phyloP scores from a whole-genome alignment of 2,329 filamentous ascomycete genomes.

The Colletotrichum plurivorum region DNA sequence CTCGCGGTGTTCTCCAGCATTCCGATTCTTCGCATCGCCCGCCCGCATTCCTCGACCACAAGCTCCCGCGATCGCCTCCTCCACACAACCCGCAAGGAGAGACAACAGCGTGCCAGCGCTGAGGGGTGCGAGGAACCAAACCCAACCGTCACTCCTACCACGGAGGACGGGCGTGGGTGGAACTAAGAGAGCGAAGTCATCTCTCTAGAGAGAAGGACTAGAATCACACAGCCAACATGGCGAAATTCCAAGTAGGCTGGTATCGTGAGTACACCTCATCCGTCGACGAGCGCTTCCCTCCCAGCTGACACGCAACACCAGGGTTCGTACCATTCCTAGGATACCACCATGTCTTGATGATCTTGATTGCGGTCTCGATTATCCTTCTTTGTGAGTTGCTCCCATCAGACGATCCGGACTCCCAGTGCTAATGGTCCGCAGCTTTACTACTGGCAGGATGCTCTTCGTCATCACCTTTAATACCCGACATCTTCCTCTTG shows the following conservation, averaged over 20 bases:
- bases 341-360: slow-evolving; percentile 94
- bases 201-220: slow-evolving; percentile 36
- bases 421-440: slow-evolving; percentile 53
- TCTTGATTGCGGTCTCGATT: slow-evolving; percentile 92
- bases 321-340: slow-evolving; percentile 79
- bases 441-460: slow-evolving; percentile 94
- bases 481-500: slow-evolving; percentile 96
- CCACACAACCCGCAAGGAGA: slow-evolving; percentile 25
- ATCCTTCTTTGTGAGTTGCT: slow-evolving; percentile 88
- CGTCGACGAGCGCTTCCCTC: not conserved
- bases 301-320: slow-evolving; percentile 46
- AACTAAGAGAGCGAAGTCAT: slow-evolving; percentile 13
- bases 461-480: slow-evolving; percentile 94
- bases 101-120: slow-evolving; percentile 40
- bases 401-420: not conserved
- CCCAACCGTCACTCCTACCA: slow-evolving; percentile 42
- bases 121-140: slow-evolving; percentile 34
- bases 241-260: slow-evolving; percentile 63
- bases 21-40: slow-evolving; percentile 1
- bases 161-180: slow-evolving; percentile 42
- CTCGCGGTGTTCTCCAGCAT: slow-evolving; percentile 39
- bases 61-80: not conserved
- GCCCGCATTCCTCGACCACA: slow-evolving; percentile 18
- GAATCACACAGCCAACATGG: slow-evolving; percentile 43
- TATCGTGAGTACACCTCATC: slow-evolving; percentile 56